A percentile compares a stretch with the other conserved stretches of the same genome.
Conservation (phyloP, 1,139 yeast species). For the Insectozyma bohioensis region DNA sequence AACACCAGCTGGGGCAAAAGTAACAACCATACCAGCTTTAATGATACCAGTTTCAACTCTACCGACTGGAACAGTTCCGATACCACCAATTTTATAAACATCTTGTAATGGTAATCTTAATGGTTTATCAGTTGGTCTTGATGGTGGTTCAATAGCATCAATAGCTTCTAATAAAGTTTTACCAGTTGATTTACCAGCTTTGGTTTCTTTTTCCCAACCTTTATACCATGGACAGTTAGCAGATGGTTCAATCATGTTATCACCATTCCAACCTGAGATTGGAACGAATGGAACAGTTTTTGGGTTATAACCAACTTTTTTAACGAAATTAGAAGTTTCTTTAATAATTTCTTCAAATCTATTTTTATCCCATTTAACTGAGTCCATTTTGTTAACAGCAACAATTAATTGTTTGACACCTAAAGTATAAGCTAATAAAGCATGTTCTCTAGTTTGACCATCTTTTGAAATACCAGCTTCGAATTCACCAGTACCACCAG, state of each 20-base stretch:
- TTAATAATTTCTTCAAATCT: conserved; percentile 80
- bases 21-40: conserved; percentile 89
- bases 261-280: conserved; percentile 94
- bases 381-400: conserved; percentile 93
- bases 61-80: conserved; percentile 93
- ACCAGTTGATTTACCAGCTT: conserved; percentile 75
- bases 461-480: conserved; percentile 95
- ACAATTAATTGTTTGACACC: conserved; percentile 89
- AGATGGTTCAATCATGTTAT: conserved; percentile 85
- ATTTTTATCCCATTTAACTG: conserved; percentile 80
- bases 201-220: conserved; percentile 88
- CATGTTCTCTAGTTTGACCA: conserved; percentile 95
- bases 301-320: conserved; percentile 94
- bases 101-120: conserved; percentile 90
- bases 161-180: conserved; percentile 87
- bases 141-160: conserved; percentile 82
- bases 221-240: conserved; percentile 89
- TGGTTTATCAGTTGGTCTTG: conserved; percentile 87
- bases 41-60: conserved; percentile 91
- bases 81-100: conserved; percentile 93
- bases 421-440: conserved; percentile 83
- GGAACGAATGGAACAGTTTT: conserved; percentile 90
- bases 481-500: conserved; percentile 93
- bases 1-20: conserved; percentile 90
- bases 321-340: conserved; percentile 86